Base-by-base conservation (phyloP, 805 yeast genomes). In the Kockiozyma suomiensis region DNA sequence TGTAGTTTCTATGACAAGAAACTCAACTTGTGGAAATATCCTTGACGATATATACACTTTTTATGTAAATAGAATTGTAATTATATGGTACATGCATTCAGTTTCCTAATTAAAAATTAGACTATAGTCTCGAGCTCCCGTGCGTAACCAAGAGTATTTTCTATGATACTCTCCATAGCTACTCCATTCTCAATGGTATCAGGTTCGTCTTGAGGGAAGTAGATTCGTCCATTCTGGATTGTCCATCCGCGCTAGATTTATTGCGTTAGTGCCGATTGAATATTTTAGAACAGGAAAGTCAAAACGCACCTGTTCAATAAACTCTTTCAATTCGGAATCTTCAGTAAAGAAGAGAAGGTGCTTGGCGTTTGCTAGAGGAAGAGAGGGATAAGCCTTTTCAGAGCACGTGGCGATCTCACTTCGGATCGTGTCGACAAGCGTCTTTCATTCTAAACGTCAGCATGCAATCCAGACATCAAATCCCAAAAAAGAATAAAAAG, bases 1-100 rank as follows among this genome's bases (percentile, higher is more conserved):
- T 93, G 97, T 72, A 90, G 97, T 56, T 93, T 93, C 72, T 93
- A 93, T 75, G 99, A 93, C 72, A 82, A 82, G 56, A 83, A 88
- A 19, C 80, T 93, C 1, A 97, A 92, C 64, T 72, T 80, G 32
- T 93, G 98, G 98, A 30, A 25, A 54, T 57, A 45, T 32, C 26
- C 40, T 56, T 17, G 42, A 25, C 19, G 35, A 51, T 25, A 7
- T 23, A n/a, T 38, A 50, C 13, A 40, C 4, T 12, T 37, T 50
- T 26, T n/a, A 13, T 40, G 46, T 41, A 23, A n/a, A 40, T 21
- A 46, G 33, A 32, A 26, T 33, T 41, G 17, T 28, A 30, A 38
- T 56, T 56, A n/a, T 57, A 56, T 40, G 33, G 50, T 28, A 46
- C 57, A 52, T 28, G 25, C 28, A 7, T 32, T 30, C 2, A 15